Evolutionary conservation across 2,329 filamentous ascomycete species (phyloP), one percentile per base, ranked within the genome.

Genomic region (Lasiodiplodia hormozganensis): DNA sequence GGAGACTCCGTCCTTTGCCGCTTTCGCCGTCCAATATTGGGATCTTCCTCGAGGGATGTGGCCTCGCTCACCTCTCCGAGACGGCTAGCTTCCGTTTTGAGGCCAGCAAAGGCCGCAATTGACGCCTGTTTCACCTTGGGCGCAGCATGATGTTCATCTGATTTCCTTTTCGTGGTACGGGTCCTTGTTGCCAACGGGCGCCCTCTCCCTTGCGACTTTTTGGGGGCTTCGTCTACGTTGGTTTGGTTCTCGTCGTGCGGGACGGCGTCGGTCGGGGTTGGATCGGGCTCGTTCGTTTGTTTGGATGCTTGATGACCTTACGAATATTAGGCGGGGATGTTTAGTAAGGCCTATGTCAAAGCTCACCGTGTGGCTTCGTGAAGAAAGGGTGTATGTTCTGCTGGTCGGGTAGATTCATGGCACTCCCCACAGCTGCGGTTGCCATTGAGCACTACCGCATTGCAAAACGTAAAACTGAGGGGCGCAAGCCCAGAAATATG

Each of bases 351-450:
- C 2, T 1, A n/a, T 23, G 4, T 11, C 16, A 18, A 10, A 60
- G 14, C 68, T 64, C 23, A 69, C 64, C 3, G 65, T 49, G 16
- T 73, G 70, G 67, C 78, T 79, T 70, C 31, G 75, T 71, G 68
- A 81, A 81, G 74, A 81, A 81, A 34, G 79, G 78, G 71, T 81
- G 79, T 62, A 80, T 66, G 70, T 67, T 72, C 70, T 79, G 75
- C 65, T 72, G 73, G 60, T 75, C 73, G 66, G 78, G 78, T 49
- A 77, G 71, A 75, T 76, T 74, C 79, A 81, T 81, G 69, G 76
- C 78, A 67, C 74, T 70, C 51, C 76, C 74, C 70, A 79, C 76
- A 70, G 74, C 75, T 70, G 75, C 67, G 56, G 77, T 72, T 71
- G 79, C 79, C 79, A 81, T 81, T 72, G 71, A 78, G 68, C 47